These are phyloP conservation scores for Baorangia bicolor DNA, from an alignment of 768 basidiomycete genomes.

Conservation along the genomic window DNA sequence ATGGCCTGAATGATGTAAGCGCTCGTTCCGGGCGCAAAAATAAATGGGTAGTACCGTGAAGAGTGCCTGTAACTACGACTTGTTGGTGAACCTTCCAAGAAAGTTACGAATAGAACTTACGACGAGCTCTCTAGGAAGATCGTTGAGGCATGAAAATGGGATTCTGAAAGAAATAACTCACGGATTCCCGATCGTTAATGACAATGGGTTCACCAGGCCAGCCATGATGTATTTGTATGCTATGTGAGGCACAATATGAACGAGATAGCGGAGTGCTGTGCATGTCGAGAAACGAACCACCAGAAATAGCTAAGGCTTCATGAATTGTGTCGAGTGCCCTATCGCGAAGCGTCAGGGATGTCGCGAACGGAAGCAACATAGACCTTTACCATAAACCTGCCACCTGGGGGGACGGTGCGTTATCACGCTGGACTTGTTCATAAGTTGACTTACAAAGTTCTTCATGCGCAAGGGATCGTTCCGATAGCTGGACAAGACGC, in stretches of 20 bases:
- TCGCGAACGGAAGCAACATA: neutral
- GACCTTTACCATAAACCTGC: slow-evolving; percentile 5
- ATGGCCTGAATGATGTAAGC: slow-evolving; percentile 1
- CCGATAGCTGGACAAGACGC: neutral
- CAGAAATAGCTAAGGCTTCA: slow-evolving; percentile 6
- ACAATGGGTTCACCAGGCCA: neutral
- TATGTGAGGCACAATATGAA: neutral
- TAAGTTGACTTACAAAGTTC: slow-evolving; percentile 3
- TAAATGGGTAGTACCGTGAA: neutral
- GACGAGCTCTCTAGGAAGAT: neutral
- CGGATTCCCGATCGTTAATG: neutral
- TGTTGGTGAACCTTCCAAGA: neutral
- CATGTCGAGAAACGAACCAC: slow-evolving; percentile 3
- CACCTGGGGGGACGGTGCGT: slow-evolving; percentile 1
- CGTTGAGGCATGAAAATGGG: neutral
- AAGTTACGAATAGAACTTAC: neutral
- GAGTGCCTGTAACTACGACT: slow-evolving; percentile 4
- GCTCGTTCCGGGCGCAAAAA: neutral
- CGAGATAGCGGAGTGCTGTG: too few species aligned
- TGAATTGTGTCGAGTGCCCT: slow-evolving; percentile 15
- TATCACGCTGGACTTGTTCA: neutral
- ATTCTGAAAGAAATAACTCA: neutral
- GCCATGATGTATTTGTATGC: slow-evolving; percentile 7
- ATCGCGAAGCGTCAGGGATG: neutral
- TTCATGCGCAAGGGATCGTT: slow-evolving; percentile 3